A percentile compares a stretch with the other conserved stretches of the same genome.
Conservation (phyloP, 2,329 filamentous ascomycete genomes). For the Epichloe typhina region DNA sequence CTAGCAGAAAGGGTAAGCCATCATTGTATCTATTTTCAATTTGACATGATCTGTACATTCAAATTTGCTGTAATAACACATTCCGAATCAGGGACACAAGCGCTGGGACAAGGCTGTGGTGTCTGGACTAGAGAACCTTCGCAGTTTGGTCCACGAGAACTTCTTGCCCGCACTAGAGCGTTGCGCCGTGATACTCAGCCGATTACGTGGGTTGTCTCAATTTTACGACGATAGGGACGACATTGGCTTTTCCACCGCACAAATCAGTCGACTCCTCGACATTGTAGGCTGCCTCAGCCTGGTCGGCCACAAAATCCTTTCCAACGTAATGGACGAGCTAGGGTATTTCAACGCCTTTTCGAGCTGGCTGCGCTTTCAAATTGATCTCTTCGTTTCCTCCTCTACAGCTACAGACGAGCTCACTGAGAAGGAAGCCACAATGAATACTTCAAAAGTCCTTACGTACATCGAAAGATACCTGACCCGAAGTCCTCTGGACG, state of each 20-base stretch:
- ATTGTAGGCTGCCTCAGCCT: conserved; percentile 64
- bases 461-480: conserved; percentile 66
- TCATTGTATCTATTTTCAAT: conserved; percentile 7
- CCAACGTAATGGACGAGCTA: conserved; percentile 62
- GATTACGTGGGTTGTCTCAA: conserved; percentile 69
- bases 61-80: neutral
- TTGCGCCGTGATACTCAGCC: conserved; percentile 65
- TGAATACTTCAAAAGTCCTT: conserved; percentile 61
- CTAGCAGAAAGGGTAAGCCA: conserved; percentile 59
- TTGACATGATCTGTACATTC: neutral
- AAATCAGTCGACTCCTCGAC: conserved; percentile 54
- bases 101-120: conserved; percentile 85
- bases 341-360: conserved; percentile 68
- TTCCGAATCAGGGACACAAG: conserved; percentile 58
- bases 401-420: conserved; percentile 55
- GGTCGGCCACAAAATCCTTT: conserved; percentile 59
- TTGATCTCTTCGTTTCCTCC: conserved; percentile 58
- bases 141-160: conserved; percentile 71
- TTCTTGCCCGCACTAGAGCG: conserved; percentile 80
- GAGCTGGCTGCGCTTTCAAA: conserved; percentile 70
- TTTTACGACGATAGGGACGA: conserved; percentile 57
- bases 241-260: conserved; percentile 50
- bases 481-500: conserved; percentile 48
- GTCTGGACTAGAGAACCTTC: conserved; percentile 63
- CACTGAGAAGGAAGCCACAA: conserved; percentile 61